A percentile compares a stretch with the other conserved stretches of the same genome.
Conservation (phyloP, 73 alveolate genomes). For the Paramecium biaurelia region DNA sequence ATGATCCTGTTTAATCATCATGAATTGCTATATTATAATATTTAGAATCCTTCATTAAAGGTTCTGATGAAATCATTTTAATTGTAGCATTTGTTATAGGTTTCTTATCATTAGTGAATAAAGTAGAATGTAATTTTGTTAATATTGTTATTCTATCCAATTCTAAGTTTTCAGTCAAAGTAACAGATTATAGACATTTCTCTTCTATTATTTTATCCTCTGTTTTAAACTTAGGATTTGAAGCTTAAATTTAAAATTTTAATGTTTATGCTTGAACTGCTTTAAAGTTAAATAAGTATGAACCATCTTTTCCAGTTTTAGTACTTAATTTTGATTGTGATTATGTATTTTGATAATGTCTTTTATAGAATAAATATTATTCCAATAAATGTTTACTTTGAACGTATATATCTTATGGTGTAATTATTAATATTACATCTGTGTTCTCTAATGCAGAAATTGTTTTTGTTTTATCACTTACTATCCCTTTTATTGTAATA, state of each 20-base stretch:
- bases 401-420: not conserved
- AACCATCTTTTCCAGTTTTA: constrained; percentile 7
- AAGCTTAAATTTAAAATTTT: not conserved
- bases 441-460: not conserved
- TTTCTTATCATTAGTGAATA: not conserved
- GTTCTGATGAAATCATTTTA: not conserved
- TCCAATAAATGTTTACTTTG: not conserved
- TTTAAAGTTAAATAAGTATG: not conserved
- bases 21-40: not conserved
- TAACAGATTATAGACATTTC: not conserved
- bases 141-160: not conserved
- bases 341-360: not conserved
- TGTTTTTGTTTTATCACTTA: not conserved
- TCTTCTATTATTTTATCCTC: not conserved
- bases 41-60: not conserved
- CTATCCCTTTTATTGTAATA: not conserved
- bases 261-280: not conserved
- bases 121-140: not conserved
- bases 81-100: constrained; percentile 37
- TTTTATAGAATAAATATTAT: not conserved
- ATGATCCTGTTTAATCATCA: not conserved
- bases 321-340: not conserved
- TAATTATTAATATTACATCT: not conserved
- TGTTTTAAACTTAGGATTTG: not conserved
- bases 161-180: not conserved